Evolutionary conservation across 352 stramenopile species (phyloP).

Genomic region (Phytopythium litorale): DNA sequence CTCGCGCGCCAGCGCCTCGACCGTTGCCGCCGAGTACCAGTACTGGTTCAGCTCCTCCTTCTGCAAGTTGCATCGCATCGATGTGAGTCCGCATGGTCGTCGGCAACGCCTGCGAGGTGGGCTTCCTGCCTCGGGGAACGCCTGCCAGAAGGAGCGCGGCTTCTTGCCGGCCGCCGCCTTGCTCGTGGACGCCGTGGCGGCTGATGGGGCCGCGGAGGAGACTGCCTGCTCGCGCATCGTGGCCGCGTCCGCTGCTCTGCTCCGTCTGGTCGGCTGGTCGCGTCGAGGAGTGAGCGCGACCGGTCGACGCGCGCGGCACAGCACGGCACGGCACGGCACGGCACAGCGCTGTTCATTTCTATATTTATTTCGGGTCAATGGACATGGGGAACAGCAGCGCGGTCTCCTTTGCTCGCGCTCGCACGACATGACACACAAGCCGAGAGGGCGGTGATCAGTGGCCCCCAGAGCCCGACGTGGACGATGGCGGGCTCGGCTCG

Average conservation of each 20-base stretch:
- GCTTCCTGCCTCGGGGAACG: slow-evolving; percentile 50
- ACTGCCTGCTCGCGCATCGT: neutral
- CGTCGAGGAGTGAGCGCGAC: neutral
- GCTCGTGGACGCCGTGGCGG: neutral
- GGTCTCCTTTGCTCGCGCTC: neutral
- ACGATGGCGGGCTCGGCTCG: slow-evolving; percentile 3
- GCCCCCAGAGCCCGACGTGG: neutral
- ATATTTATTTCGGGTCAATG: slow-evolving; percentile 3
- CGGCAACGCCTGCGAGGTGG: neutral
- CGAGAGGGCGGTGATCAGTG: neutral
- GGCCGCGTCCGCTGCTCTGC: neutral
- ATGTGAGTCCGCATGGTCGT: neutral
- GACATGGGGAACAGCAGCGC: neutral
- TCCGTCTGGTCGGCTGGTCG: neutral
- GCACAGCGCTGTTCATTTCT: neutral
- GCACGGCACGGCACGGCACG: neutral
- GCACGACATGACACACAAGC: neutral
- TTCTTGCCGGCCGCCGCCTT: neutral
- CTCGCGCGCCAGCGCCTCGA: slow-evolving; percentile 70
- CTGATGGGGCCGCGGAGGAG: neutral
- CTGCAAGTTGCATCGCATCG: slow-evolving; percentile 26
- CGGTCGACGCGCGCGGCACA: neutral
- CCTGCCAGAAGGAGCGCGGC: slow-evolving; percentile 59
- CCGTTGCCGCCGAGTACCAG: slow-evolving; percentile 91
- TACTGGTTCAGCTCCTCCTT: slow-evolving; percentile 96